Base-by-base conservation (phyloP, 768 basidiomycete genomes). In the Suillus paluster region DNA sequence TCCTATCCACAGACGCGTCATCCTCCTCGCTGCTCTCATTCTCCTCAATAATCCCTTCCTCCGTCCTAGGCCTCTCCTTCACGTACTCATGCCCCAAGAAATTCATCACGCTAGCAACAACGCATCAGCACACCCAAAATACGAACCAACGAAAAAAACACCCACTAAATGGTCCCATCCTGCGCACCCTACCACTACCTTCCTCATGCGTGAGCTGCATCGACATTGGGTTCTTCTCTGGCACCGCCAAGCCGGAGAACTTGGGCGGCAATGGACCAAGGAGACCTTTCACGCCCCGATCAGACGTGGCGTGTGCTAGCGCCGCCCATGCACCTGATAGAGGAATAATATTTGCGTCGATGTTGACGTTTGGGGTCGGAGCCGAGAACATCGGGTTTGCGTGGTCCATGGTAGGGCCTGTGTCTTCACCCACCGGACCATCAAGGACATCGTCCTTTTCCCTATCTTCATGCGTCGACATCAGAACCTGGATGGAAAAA, bases 161-260 rank as follows among this genome's bases (percentile, higher is more conserved):
- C 92, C 78, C 64, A 95, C 92, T 95, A 95, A 67, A 95, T 95
- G 4, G 91, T 93, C 15, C 93, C 93, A 74, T 95, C 93, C 30
- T n/a, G 49, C 92, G 79, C 93, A 95, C 0, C 93, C 93, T 33
- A 95, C 91, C 19, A 95, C 93, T 1, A 95, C 90, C 71, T 95
- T n/a, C 92, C 70, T 95, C 94, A 66, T 94, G 91, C 67, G 90
- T 94, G 68, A 96, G 73, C 65, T 93, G 92, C 88, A 97, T 91
- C 64, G 91, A 91, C 94, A 95, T 95, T 9, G 94, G 95, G 68
- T 96, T 95, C 84, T 95, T 93, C 75, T 91, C 94, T 2, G 95
- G 93, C 25, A 86, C 91, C 34, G 92, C 90, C 46, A 97, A 81
- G 3, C 93, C 93, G 21, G 80, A 71, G 67, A 94, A 95, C 71